Evolutionary conservation across 352 stramenopile genomes (phyloP), one percentile per base, ranked within the genome.

Genomic region (Elongisporangium anandrum): DNA sequence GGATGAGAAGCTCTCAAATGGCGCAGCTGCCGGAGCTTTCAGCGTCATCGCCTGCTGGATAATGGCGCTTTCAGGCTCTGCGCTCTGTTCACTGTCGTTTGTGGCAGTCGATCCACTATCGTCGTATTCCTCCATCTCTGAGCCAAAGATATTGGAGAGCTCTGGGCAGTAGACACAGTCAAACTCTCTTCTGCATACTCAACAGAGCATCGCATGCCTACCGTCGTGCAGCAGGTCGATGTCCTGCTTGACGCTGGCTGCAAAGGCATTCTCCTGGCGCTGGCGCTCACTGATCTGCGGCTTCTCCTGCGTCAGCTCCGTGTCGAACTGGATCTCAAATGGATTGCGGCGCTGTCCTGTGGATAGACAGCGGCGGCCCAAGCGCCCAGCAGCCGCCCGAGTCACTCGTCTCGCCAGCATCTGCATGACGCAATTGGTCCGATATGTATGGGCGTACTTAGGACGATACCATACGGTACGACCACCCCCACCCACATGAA

Each of bases 91-190:
- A 62, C 20, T 29, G 34, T 38, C 12, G 6, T 51, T 55, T 1
- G 22, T 20, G 17, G 53, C 8, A 3, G 38, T 23, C 17, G 13
- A 50, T 5, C n/a, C 45, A 16, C 66, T 60, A 7, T 51, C 64
- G 10, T 65, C 60, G 47, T 80, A 68, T 34, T 82, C 66, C n/a
- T 69, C 63, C 16, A 76, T 63, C 26, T 78, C 63, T 24, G 77
- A 71, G 4, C 77, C 75, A 62, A 87, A 87, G 13, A 87, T 57
- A 1, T 21, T 63, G 17, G 68, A 68, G 71, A 85, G 80, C 49
- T 84, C 77, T 87, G 47, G 51, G 59, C 21, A 39, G 2, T 7
- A 58, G 9, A 22, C 19, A 39, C 4, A 23, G 26, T 19, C 7
- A 57, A 12, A n/a, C n/a, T n/a, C n/a, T n/a, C n/a, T n/a, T n/a